Base-by-base conservation (phyloP, 257 asterid genomes). In the Dorcoceras hygrometricum region DNA sequence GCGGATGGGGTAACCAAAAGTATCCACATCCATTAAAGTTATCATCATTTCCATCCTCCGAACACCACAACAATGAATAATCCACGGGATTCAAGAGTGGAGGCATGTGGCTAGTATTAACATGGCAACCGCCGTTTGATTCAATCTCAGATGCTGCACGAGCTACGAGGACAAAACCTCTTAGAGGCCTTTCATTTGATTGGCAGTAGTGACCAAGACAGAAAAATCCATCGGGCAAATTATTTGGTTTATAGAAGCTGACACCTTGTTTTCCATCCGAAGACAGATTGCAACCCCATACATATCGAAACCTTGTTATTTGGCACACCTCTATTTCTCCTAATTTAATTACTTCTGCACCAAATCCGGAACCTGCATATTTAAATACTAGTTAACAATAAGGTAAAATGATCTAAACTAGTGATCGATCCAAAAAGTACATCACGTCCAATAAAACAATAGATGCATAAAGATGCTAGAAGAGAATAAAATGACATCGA, bases 1-100 rank as follows among this genome's bases (percentile, higher is more conserved):
- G 87, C 10, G 96, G 81, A 63, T 87, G 88, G 63, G 95, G 96
- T 50, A 81, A 75, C 96, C 98, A 91, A 69, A 91, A 76, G 75
- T 75, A 84, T 69, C 95, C 87, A 12, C 77, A 68, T 57, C 72
- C 77, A 57, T 77, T 83, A 48, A 82, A 81, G 39, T 70, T 72
- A 23, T 81, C 94, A 57, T 81, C 86, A 56, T 51, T 76, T 14
- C 77, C 83, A 48, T 80, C 90, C 67, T 82, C 72, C 5, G 95
- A 84, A 65, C 89, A 71, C 96, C 98, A 91, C 39, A 87, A 74
- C 67, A 91, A 77, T 20, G 83, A 75, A 78, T 85, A 91, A 72
- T 87, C 95, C 63, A 79, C 65, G 19, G 98, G 98, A 73, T 72
- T 65, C 26, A 27, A 60, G 23, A 90, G 95, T 32, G 95, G 79